Conservation (phyloP, 192 early-diverging fungal genomes). For the Coemansia sp. region DNA sequence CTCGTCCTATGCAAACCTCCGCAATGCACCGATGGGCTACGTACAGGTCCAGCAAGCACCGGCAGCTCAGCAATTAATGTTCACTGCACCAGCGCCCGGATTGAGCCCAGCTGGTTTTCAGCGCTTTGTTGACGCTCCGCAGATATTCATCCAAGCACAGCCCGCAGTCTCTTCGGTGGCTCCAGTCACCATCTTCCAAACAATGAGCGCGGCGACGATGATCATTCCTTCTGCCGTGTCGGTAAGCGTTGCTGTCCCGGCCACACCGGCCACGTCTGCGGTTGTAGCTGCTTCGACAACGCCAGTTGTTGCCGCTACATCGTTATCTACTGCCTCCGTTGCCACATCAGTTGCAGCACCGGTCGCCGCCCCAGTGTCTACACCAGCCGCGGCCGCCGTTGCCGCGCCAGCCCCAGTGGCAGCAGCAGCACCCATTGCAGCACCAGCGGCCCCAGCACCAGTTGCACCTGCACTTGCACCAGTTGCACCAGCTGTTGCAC, state of each 20-base stretch:
- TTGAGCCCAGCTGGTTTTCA: slow-evolving; percentile 14
- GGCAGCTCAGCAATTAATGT: slow-evolving; percentile 14
- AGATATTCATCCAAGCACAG: slow-evolving; percentile 33
- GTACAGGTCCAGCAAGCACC: slow-evolving; percentile 21
- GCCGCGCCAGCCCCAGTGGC: slow-evolving; percentile 10
- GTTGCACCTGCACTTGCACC: not conserved
- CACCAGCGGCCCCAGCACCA: not conserved
- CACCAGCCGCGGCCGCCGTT: not conserved
- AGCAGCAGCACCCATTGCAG: not conserved
- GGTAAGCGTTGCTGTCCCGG: slow-evolving; percentile 12
- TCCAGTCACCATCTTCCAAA: slow-evolving; percentile 26
- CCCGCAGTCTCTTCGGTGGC: slow-evolving; percentile 17
- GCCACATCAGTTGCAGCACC: slow-evolving; percentile 10
- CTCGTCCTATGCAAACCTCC: slow-evolving; percentile 9
- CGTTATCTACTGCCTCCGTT: not conserved
- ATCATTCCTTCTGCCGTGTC: not conserved
- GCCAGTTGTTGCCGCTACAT: not conserved
- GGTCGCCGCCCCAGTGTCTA: slow-evolving; percentile 4
- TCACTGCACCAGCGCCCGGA: not conserved
- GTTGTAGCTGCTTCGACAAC: not conserved
- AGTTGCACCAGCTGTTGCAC: not conserved
- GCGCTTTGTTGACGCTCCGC: slow-evolving; percentile 33
- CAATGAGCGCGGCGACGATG: slow-evolving; percentile 6
- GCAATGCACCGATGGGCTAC: slow-evolving; percentile 8
- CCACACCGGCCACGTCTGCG: not conserved